Base-by-base conservation (phyloP, 805 yeast genomes). In the Starmerella sp. region DNA sequence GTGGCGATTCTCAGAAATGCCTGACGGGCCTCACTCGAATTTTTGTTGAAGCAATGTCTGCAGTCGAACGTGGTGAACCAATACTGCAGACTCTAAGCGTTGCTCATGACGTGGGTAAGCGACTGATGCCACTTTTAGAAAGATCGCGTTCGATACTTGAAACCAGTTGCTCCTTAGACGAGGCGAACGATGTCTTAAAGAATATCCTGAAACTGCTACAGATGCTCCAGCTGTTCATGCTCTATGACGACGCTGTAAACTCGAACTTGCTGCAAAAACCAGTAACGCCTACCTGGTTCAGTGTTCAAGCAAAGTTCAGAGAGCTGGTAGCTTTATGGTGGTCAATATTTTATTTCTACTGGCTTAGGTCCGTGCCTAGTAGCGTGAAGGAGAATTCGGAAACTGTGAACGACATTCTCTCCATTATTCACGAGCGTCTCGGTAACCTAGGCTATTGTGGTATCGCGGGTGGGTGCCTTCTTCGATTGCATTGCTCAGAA, bases 381-480 rank as follows among this genome's bases (percentile, higher is more conserved):
- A 54, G 54, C 4, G 43, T 56, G n/a, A 50, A 58, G 5, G 15
- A 30, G 8, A 32, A 37, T 11, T 36, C 56, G 2, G 64, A 64
- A 35, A 56, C 57, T 1, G 61, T 73, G 34, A 67, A 73, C 54
- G 78, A 79, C 36, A 64, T 84, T 17, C 67, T 87, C 13, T 75
- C 80, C 42, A 67, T 79, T 6, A 65, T 87, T 1, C 99, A 93
- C 65, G 80, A 80, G 7, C 82, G 86, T 48, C 67, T 90, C 9
- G 97, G 97, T 0, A 62, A 68, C 1, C 71, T 86, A 41, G 75
- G 79, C 6, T 78, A 83, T 53, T 93, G 98, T 70, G 83, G 82
- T 51, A 67, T 77, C 3, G 76, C 83, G 0, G 66, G 75, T 31
- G 90, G 95, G 0, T 68, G 71, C 7, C 82, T 90, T 57, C 70